phyloP scores from a whole-genome alignment of 805 yeast genomes.

The Yamadazyma akitaensis region DNA sequence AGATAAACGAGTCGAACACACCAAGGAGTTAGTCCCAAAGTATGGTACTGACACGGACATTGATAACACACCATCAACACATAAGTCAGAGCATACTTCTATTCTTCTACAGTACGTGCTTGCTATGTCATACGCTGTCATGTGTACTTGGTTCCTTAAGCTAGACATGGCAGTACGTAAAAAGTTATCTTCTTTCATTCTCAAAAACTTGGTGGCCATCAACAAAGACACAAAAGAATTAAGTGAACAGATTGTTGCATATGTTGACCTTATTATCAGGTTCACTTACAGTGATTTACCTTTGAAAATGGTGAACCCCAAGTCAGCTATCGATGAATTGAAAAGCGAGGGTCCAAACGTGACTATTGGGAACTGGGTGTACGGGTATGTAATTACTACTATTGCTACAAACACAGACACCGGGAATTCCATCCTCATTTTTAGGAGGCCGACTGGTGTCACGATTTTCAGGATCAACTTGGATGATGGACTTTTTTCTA shows the following conservation, averaged over 20 bases:
- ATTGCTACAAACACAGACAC: constrained; percentile 49
- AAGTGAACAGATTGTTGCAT: constrained; percentile 58
- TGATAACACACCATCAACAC: constrained; percentile 55
- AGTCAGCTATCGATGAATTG: constrained; percentile 4
- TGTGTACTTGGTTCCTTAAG: constrained; percentile 69
- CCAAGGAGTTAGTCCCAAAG: constrained; percentile 18
- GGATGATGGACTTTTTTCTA: constrained; percentile 24
- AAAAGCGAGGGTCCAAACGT: constrained; percentile 13
- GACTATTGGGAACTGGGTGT: constrained; percentile 49
- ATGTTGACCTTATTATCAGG: constrained; percentile 63
- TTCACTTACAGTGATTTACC: constrained; percentile 65
- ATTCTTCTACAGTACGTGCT: constrained; percentile 58
- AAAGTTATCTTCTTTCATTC: constrained; percentile 58
- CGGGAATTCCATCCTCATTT: constrained; percentile 50
- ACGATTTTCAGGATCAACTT: constrained; percentile 44
- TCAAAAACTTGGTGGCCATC: constrained; percentile 41
- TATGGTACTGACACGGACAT: constrained; percentile 49
- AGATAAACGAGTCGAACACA: constrained; percentile 19
- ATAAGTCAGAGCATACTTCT: constrained; percentile 41
- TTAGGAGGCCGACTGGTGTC: constrained; percentile 69
- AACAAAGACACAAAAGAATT: constrained; percentile 21
- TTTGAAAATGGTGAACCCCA: constrained; percentile 38
- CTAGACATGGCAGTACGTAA: constrained; percentile 57
- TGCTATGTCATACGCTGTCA: constrained; percentile 63
- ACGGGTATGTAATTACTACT: constrained; percentile 55